Base-by-base conservation (phyloP, 2,329 filamentous ascomycete species). In the Aspergillus caelatus region DNA sequence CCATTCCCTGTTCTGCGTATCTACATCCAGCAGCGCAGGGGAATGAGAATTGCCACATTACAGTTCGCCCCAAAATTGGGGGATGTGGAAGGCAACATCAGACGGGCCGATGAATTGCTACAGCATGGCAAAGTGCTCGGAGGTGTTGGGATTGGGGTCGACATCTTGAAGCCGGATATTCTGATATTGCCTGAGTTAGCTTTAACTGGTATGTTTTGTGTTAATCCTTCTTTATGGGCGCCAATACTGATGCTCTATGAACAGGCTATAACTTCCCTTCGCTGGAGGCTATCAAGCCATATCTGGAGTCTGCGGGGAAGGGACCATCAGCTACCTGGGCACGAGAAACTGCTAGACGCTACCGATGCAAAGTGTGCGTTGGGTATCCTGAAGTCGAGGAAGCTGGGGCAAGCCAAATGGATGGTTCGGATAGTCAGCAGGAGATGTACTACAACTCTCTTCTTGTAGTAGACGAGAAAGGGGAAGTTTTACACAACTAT, bases 241-340 rank as follows among this genome's bases (percentile, higher is more conserved):
- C 12, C 2, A 9, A 50, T 56, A 28, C 14, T 32, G 10, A 45
- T 57, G 32, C 23, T 66, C 21, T 26, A 64, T 57, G 12, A 21
- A 19, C 70, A 83, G 88, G 88, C 59, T 90, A 90, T 77, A 89
- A 89, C 73, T 89, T 89, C 74, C 81, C 86, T 21, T 85, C 83
- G 14, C 72, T 85, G 19, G 79, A 83, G 56, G 82, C 84, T 52
- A 88, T 90, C 55, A 77, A 72, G 58, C 86, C 87, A 4, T 86
- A 82, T 71, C 80, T 89, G 2, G 88, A 90, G 68, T 81, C 83
- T n/a, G 86, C 83, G 30, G 80, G 82, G 16, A 71, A 80, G 9
- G 88, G 88, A 0, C 79, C 81, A 14, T 84, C 83, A 19, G 85
- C 86, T 12, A 72, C 79, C 68, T 90, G 88, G 88, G 88, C 87